Percentiles rank a stretch among this genome's conserved stretches.
phyloP scores from a whole-genome alignment of 352 stramenopile species.

The Globisporangium recalcitrans region DNA sequence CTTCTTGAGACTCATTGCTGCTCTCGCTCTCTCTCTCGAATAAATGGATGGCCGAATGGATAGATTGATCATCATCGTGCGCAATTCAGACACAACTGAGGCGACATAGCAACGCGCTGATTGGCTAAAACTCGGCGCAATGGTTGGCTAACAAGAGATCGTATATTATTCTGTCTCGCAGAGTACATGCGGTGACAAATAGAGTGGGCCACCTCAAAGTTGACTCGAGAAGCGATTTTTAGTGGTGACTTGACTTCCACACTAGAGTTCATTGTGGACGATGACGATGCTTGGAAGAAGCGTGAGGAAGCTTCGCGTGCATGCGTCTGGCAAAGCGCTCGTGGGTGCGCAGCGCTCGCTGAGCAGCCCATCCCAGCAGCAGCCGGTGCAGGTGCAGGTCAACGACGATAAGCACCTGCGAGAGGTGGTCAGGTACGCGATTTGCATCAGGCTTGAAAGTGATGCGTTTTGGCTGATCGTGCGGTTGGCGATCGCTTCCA shows the following conservation, averaged over 20 bases:
- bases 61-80: conserved; percentile 9
- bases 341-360: not conserved
- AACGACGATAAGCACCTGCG: conserved; percentile 8
- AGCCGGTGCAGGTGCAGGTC: not conserved
- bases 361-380: not conserved
- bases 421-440: conserved; percentile 11
- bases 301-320: conserved; percentile 2
- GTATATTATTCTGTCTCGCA: conserved; percentile 21
- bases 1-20: conserved; percentile 63
- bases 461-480: not conserved
- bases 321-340: not conserved
- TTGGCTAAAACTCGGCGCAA: conserved; percentile 15
- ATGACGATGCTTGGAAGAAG: conserved; percentile 11
- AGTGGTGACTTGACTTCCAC: conserved; percentile 6
- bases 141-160: conserved; percentile 12
- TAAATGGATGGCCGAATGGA: conserved; percentile 9
- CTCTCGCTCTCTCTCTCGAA: not conserved
- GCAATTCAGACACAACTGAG: not conserved
- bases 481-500: conserved; percentile 20
- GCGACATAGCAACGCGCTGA: conserved; percentile 12
- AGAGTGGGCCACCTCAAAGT: conserved; percentile 20
- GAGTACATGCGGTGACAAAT: conserved; percentile 1
- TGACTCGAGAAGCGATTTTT: conserved; percentile 14
- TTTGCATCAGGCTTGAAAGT: not conserved
- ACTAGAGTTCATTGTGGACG: not conserved